Percentiles rank a stretch among this genome's conserved stretches.
phyloP scores from a whole-genome alignment of 768 basidiomycete genomes.

The Mycena crocata region DNA sequence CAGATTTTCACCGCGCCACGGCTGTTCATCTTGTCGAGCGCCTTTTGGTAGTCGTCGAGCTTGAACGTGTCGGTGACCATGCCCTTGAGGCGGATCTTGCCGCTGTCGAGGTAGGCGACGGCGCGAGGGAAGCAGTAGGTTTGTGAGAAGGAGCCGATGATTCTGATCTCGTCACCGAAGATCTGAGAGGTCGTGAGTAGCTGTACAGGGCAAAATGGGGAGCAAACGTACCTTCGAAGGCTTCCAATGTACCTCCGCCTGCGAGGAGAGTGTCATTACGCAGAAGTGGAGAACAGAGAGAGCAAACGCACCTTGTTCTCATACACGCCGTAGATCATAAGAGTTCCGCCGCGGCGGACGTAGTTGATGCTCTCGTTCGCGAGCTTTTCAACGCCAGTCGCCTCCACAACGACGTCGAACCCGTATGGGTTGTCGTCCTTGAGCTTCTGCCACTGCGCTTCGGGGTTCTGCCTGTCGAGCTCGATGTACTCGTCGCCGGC shows the following conservation, averaged over 20 bases:
- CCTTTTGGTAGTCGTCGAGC: constrained; percentile 62
- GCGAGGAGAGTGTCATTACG: no score
- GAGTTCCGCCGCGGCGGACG: constrained; percentile 84
- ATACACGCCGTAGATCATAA: constrained; percentile 94
- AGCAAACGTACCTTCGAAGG: constrained; percentile 52
- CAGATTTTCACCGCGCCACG: constrained; percentile 58
- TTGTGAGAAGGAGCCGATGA: constrained; percentile 93
- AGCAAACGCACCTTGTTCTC: constrained; percentile 85
- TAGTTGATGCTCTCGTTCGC: constrained; percentile 93
- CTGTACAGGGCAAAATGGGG: constrained; percentile 69
- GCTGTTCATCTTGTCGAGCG: constrained; percentile 65
- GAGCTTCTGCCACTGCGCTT: constrained; percentile 74
- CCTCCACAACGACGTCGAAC: constrained; percentile 70
- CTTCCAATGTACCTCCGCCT: constrained; percentile 78
- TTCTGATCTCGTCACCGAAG: constrained; percentile 1
- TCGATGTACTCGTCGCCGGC: constrained; percentile 82
- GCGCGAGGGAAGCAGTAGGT: constrained; percentile 94
- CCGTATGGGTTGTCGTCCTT: constrained; percentile 81
- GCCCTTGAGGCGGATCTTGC: constrained; percentile 83
- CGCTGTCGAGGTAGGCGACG: constrained; percentile 88
- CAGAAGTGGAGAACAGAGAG: no score
- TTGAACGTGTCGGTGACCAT: constrained; percentile 65
- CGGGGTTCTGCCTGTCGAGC: constrained; percentile 73
- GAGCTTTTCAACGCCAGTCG: constrained; percentile 85
- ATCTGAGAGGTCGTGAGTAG: constrained; percentile 72